phyloP scores from a whole-genome alignment of 345 rosid species.

The Corchorus olitorius region DNA sequence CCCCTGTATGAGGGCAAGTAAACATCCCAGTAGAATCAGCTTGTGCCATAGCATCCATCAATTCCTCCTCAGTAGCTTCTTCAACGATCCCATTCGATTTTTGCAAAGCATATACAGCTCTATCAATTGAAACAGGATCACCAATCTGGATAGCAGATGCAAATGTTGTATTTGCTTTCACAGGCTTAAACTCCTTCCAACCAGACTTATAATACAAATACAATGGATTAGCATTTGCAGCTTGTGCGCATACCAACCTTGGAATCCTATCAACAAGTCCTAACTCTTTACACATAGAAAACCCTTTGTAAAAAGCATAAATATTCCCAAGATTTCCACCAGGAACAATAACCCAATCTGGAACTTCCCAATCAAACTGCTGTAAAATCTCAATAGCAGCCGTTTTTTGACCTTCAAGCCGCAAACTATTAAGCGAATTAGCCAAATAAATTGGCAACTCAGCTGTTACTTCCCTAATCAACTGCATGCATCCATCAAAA shows the following conservation, averaged over 20 bases:
- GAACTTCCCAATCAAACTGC: constrained; percentile 58
- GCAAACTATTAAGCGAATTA: constrained; percentile 51
- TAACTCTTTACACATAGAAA: constrained; percentile 46
- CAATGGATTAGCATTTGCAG: constrained; percentile 53
- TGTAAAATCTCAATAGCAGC: constrained; percentile 56
- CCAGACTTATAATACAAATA: constrained; percentile 48
- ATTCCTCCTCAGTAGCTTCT: constrained; percentile 54
- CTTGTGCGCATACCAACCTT: constrained; percentile 55
- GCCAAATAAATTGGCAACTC: constrained; percentile 55
- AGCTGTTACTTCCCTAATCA: constrained; percentile 49
- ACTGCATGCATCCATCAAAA: constrained; percentile 57
- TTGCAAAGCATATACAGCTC: constrained; percentile 55
- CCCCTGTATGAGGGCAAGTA: constrained; percentile 59
- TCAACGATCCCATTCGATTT: constrained; percentile 54
- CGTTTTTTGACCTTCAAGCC: constrained; percentile 57
- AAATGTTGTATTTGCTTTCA: constrained; percentile 44
- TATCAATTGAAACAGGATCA: constrained; percentile 55
- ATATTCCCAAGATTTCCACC: constrained; percentile 58
- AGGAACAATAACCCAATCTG: constrained; percentile 58
- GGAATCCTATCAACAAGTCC: constrained; percentile 56
- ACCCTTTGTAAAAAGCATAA: constrained; percentile 54
- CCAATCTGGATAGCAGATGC: constrained; percentile 61
- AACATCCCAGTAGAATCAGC: constrained; percentile 65
- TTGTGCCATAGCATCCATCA: constrained; percentile 59
- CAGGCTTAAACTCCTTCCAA: constrained; percentile 48